Evolutionary conservation across 257 asterid genomes (phyloP).

Genomic region (Nicotiana undulata): DNA sequence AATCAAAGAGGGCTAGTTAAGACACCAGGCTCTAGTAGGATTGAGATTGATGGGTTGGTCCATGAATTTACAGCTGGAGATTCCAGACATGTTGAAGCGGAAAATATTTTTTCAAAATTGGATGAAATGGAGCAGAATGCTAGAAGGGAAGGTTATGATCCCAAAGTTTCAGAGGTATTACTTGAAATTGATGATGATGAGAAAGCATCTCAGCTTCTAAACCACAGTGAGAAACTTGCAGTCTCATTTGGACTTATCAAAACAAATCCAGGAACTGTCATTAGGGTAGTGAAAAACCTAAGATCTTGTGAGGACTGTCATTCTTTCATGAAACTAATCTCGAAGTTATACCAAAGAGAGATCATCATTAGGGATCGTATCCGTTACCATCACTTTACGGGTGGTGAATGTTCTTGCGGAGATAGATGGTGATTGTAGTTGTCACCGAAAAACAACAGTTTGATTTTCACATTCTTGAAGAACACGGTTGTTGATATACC

Average conservation of each 20-base stretch:
- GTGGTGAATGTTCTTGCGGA: constrained; percentile 26
- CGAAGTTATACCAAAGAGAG: constrained; percentile 19
- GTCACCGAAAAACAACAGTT: neutral
- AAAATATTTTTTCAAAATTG: neutral
- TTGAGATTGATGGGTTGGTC: constrained; percentile 16
- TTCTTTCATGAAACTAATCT: constrained; percentile 20
- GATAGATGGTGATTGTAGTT: constrained; percentile 17
- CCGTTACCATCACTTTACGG: constrained; percentile 22
- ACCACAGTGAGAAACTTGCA: constrained; percentile 31
- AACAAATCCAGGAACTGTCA: constrained; percentile 11
- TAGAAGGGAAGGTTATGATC: constrained; percentile 19
- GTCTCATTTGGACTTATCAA: constrained; percentile 17
- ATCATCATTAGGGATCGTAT: constrained; percentile 20
- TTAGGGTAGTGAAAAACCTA: constrained; percentile 23
- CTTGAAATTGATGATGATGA: constrained; percentile 19
- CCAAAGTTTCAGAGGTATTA: constrained; percentile 3
- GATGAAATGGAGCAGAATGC: constrained; percentile 6
- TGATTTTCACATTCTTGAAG: neutral
- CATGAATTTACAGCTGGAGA: constrained; percentile 25
- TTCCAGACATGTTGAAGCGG: constrained; percentile 11
- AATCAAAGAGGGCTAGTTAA: constrained; percentile 15
- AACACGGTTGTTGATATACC: neutral
- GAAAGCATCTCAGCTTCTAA: constrained; percentile 20
- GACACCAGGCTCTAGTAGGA: constrained; percentile 13
- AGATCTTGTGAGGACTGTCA: constrained; percentile 29